Evolutionary conservation across 2,329 filamentous ascomycete species (phyloP).

Genomic region (Fonsecaea erecta): DNA sequence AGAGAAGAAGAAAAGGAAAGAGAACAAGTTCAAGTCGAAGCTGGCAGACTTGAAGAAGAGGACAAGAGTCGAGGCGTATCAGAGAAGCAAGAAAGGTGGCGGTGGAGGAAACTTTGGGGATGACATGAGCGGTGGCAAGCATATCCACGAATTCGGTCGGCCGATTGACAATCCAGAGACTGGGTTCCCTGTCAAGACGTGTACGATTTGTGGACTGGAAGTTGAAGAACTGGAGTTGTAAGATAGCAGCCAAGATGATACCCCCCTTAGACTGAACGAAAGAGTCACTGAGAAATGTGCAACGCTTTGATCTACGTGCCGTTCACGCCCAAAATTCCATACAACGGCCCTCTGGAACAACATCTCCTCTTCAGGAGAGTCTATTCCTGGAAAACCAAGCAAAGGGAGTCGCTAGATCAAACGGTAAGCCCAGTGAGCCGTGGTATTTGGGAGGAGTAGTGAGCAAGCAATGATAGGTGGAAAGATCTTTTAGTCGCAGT

Average conservation of each 20-base stretch:
- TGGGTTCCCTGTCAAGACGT: slow-evolving; percentile 69
- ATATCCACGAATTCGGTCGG: slow-evolving; percentile 85
- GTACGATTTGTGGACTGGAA: slow-evolving; percentile 69
- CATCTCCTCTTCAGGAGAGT: background rate
- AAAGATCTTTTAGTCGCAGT: slow-evolving; percentile 8
- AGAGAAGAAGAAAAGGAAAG: slow-evolving; percentile 83
- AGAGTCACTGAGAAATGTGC: background rate
- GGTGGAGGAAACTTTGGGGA: slow-evolving; percentile 72
- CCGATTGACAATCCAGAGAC: slow-evolving; percentile 63
- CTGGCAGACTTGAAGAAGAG: slow-evolving; percentile 89
- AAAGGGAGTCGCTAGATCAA: background rate
- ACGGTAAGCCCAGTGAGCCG: background rate
- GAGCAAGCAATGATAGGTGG: background rate
- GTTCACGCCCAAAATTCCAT: background rate
- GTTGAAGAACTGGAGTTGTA: slow-evolving; percentile 69
- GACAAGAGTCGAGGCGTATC: slow-evolving; percentile 87
- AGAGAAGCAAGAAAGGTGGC: slow-evolving; percentile 65
- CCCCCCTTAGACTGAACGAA: background rate
- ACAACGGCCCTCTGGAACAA: background rate
- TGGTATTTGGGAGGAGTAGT: background rate
- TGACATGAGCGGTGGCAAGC: slow-evolving; percentile 68
- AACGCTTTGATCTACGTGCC: background rate
- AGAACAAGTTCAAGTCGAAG: slow-evolving; percentile 89
- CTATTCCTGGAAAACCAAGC: background rate
- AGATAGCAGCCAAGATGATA: slow-evolving; percentile 3